Conservation (phyloP, 208 protist genomes). For the Crithidia mellificae region DNA sequence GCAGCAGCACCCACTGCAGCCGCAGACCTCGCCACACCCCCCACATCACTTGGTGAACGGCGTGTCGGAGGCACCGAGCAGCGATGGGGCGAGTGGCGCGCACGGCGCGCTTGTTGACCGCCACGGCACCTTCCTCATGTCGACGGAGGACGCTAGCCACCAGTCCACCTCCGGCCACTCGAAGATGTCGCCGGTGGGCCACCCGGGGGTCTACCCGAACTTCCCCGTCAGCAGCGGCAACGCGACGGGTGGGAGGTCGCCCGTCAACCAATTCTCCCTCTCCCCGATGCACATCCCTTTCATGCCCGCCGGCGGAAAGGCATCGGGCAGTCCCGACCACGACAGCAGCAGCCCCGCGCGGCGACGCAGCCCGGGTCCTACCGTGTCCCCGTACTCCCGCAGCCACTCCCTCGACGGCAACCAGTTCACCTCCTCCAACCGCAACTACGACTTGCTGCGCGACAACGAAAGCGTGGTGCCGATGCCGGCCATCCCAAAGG, state of each 20-base stretch:
- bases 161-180: background rate
- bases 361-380: background rate
- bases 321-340: background rate
- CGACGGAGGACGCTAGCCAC: constrained; percentile 1
- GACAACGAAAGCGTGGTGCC: constrained; percentile 11
- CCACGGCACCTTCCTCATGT: constrained; percentile 16
- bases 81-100: background rate
- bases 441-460: constrained; percentile 2
- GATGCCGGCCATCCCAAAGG: background rate
- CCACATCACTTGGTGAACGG: no score
- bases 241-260: background rate
- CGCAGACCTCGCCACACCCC: no score
- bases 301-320: background rate
- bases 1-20: background rate
- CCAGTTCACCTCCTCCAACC: background rate
- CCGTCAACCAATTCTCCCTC: background rate
- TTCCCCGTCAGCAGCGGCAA: background rate
- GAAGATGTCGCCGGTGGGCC: background rate
- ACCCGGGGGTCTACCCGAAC: background rate
- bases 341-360: background rate
- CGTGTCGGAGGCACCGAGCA: background rate
- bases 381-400: background rate
- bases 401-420: constrained; percentile 9
- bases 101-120: background rate
- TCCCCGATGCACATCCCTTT: background rate